Evolutionary conservation across 176 grass and related monocot genomes (phyloP).

Genomic region (Paspalum notatum): DNA sequence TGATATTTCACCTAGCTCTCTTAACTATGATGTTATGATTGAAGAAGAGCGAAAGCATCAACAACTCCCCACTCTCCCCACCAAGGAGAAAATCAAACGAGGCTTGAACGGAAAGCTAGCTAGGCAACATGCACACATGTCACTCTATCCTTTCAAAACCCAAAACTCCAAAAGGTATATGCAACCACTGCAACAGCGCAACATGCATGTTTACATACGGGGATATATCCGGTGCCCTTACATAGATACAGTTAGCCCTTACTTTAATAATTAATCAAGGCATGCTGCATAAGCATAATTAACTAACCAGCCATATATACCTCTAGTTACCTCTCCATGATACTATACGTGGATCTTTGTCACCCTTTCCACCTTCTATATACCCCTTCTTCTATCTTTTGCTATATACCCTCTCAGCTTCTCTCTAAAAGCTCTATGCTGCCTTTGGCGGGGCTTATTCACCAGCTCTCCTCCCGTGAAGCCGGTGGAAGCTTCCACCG

Average conservation of each 20-base stretch:
- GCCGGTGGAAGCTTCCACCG: too few relatives aligned
- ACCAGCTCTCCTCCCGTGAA: too few relatives aligned
- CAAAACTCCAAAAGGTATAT: not conserved
- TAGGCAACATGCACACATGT: not conserved
- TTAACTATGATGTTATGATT: too few relatives aligned
- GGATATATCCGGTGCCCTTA: too few relatives aligned
- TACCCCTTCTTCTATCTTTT: not conserved
- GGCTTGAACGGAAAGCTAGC: conserved; percentile 27
- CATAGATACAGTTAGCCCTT: conserved; percentile 22
- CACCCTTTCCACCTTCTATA: not conserved
- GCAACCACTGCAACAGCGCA: too few relatives aligned
- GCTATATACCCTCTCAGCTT: not conserved
- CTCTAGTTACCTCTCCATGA: not conserved
- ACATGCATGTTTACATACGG: too few relatives aligned
- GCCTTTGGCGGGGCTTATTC: too few relatives aligned
- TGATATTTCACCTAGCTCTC: conserved; percentile 18
- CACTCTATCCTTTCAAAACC: conserved; percentile 7
- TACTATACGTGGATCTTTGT: not conserved
- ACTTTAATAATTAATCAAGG: not conserved
- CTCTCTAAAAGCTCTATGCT: not conserved
- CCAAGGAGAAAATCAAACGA: conserved; percentile 28
- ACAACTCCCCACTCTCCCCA: conserved; percentile 28
- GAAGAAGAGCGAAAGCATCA: conserved; percentile 34
- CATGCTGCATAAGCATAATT: conserved; percentile 16
- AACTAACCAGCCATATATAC: not conserved